phyloP scores from a whole-genome alignment of 768 basidiomycete genomes.

The Termitomyces sp. region DNA sequence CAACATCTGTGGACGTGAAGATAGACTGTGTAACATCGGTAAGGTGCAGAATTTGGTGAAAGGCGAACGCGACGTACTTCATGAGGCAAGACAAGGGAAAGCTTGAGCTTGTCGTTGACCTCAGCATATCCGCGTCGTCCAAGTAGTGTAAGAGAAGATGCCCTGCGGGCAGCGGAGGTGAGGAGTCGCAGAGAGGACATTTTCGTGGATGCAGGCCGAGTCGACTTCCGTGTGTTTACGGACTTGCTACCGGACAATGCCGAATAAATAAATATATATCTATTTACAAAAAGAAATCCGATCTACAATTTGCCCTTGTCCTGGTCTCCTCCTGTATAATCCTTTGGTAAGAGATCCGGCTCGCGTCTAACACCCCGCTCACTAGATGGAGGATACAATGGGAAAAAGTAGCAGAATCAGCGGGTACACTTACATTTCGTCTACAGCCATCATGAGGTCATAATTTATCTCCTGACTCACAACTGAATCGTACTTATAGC shows the following conservation, averaged over 20 bases:
- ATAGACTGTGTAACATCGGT: constrained; percentile 57
- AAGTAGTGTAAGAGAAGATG: constrained; percentile 42
- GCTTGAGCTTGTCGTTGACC: constrained; percentile 83
- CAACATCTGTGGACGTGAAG: constrained; percentile 86
- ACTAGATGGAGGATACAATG: constrained; percentile 29
- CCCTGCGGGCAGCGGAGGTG: constrained; percentile 59
- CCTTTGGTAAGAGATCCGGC: constrained; percentile 59
- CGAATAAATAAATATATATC: constrained; percentile 9
- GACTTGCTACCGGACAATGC: constrained; percentile 25
- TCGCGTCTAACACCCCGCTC: constrained; percentile 64
- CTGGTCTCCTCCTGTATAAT: constrained; percentile 47
- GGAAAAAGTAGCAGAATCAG: not conserved
- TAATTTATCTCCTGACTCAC: constrained; percentile 92
- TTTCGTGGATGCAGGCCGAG: constrained; percentile 23
- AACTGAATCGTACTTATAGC: constrained; percentile 91
- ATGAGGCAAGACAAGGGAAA: constrained; percentile 93
- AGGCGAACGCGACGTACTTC: constrained; percentile 52
- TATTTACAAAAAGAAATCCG: not conserved
- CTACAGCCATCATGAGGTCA: constrained; percentile 84
- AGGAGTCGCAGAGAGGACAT: constrained; percentile 80
- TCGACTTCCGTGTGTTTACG: constrained; percentile 39
- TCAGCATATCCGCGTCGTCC: constrained; percentile 90
- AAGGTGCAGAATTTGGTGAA: not conserved
- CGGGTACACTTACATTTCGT: constrained; percentile 76
- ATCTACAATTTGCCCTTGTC: constrained; percentile 42